Conservation (phyloP, 2,329 filamentous ascomycete species). For the Tolypocladium pustulatum region DNA sequence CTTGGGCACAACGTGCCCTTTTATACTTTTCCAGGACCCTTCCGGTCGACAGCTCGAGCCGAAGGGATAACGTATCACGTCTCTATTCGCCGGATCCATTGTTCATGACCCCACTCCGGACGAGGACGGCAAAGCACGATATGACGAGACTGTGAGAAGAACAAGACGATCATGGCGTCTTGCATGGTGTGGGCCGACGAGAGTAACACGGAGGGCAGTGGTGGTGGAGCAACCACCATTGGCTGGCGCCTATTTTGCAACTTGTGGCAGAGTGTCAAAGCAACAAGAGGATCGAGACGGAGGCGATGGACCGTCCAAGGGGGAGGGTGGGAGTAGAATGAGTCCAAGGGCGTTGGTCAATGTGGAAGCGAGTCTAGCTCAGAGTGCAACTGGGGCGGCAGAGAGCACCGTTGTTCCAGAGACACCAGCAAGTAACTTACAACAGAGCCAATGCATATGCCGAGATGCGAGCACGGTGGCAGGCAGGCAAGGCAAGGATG, state of each 20-base stretch:
- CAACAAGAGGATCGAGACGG: slow-evolving; percentile 5
- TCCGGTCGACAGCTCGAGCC: slow-evolving; percentile 22
- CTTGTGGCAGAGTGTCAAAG: not conserved
- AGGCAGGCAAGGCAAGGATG: not conserved
- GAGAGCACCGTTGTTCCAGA: not conserved
- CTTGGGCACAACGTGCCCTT: slow-evolving; percentile 42
- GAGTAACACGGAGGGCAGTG: slow-evolving; percentile 14
- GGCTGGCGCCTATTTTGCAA: slow-evolving; percentile 1
- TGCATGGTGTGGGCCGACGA: slow-evolving; percentile 22
- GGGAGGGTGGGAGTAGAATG: slow-evolving; percentile 12
- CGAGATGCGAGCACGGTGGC: slow-evolving; percentile 15
- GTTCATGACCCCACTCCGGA: slow-evolving; percentile 30
- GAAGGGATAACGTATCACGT: slow-evolving; percentile 30
- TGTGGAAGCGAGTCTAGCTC: not conserved
- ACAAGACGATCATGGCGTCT: slow-evolving; percentile 22
- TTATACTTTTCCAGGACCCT: slow-evolving; percentile 48
- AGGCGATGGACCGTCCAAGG: slow-evolving; percentile 3
- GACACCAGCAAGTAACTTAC: not conserved
- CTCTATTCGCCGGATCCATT: slow-evolving; percentile 30
- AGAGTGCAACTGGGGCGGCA: not conserved
- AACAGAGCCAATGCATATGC: slow-evolving; percentile 25
- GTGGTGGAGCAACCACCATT: slow-evolving; percentile 9
- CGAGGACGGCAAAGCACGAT: slow-evolving; percentile 15
- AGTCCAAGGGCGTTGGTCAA: slow-evolving; percentile 6
- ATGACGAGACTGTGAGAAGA: slow-evolving; percentile 15